Percentiles rank a stretch among this genome's conserved stretches.
Conservation (phyloP, 306 rosid species). For the Gillenia trifoliata region DNA sequence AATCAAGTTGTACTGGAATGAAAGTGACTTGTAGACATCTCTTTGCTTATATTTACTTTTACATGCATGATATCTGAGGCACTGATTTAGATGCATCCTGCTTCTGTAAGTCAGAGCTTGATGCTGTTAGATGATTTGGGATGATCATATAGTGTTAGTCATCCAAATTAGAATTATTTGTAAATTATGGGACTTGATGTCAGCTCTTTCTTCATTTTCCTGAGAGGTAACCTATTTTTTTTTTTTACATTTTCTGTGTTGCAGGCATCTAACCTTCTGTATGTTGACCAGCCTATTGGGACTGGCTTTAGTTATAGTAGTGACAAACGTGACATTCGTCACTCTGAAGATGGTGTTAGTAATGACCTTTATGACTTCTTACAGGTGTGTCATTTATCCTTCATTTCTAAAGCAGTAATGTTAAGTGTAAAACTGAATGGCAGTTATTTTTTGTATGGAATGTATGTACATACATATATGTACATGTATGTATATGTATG, state of each 20-base stretch:
- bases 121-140: not conserved
- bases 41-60: not conserved
- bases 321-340: constrained; percentile 77
- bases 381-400: constrained; percentile 45
- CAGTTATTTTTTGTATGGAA: not conserved
- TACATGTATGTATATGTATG: not conserved
- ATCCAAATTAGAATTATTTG: not conserved
- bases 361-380: constrained; percentile 86
- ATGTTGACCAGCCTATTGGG: constrained; percentile 95
- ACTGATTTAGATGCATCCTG: not conserved
- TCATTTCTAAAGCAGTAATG: not conserved
- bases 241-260: constrained; percentile 17
- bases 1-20: not conserved
- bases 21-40: not conserved
- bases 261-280: constrained; percentile 87
- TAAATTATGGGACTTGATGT: not conserved
- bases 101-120: not conserved
- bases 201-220: not conserved
- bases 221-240: constrained; percentile 10
- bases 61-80: not conserved
- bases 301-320: constrained; percentile 91
- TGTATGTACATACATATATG: not conserved
- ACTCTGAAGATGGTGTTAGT: constrained; percentile 80
- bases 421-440: constrained; percentile 4
- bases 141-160: not conserved